Evolutionary conservation across 2,329 filamentous ascomycete species (phyloP), one percentile per base, ranked within the genome.

Genomic region (Aspergillus flavus): DNA sequence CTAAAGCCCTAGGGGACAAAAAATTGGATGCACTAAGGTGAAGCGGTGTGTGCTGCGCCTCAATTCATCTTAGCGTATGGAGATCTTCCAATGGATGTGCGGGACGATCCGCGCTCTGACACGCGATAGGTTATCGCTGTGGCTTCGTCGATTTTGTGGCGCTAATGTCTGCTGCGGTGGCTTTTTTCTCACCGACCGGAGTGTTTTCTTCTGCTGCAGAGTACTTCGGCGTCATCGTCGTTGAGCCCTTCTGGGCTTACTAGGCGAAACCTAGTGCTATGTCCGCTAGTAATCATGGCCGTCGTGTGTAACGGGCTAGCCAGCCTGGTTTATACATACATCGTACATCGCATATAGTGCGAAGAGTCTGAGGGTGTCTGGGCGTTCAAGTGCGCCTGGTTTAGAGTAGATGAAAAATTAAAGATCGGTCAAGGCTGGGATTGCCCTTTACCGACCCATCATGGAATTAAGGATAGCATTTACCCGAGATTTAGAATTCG

Each of bases 41-140:
- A 54, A 67, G 68, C 68, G 68, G 66, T 69, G 68, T 66, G n/a
- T 41, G 52, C 68, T 69, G 67, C 65, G 68, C 68, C 68, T 64
- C 64, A 58, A 55, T 57, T 39, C 46, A 41, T 58, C 50, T 43
- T 65, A 64, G 64, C 58, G 57, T 28, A 50, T 45, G 21, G 39
- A 30, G 60, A 64, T 67, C 64, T 68, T 32, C 68, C 66, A 70
- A 70, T 70, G 58, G 62, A 45, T 62, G 36, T 11, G 26, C 60
- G 57, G 64, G 57, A 58, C 63, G 64, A 66, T 68, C 66, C 68
- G 64, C 66, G 59, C 50, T 36, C 56, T 61, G 48, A 52, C 61
- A 63, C 58, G 59, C 61, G 57, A 69, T 69, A 64, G 64, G 68
- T 57, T 66, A 19, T 53, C 43, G 28, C 10, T 68, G 68, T 70